Base-by-base conservation (phyloP, 441 rosid genomes). In the Eugenia klotzschiana region DNA sequence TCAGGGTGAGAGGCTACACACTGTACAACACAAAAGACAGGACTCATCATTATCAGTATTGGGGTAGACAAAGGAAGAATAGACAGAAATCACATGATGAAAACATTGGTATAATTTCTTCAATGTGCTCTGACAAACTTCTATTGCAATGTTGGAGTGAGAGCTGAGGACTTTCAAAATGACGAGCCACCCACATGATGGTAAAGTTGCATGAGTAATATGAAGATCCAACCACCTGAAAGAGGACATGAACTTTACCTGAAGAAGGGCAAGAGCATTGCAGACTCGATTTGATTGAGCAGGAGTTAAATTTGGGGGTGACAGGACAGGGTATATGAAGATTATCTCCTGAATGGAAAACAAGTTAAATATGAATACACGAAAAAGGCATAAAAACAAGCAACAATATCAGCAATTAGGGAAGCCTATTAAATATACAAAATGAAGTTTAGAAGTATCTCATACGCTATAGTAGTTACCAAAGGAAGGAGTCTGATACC, bases 1-100 rank as follows among this genome's bases (percentile, higher is more conserved):
- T 97, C 98, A 2, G 96, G 93, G 88, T 97, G 98, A 85, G 99
- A 97, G 86, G 99, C 99, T 12, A 97, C 99, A 80, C 99, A 97
- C 99, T 97, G 94, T 20, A 51, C 8, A 90, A 81, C 58, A 86
- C 29, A 82, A 85, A 16, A 82, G 58, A 60, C 57, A 56, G 86
- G 60, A 49, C 51, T 37, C 64, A 41, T 27, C 27, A 84, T 88
- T 80, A 85, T 73, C 46, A 83, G 79, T 23, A 84, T 81, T 82
- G 52, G 52, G 57, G 56, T 51, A n/a, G 27, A 81, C 25, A 84
- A 56, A 83, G 64, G 85, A 60, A 84, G 60, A 56, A 54, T 77
- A 8, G 81, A 29, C 77, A 46, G 29, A 82, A 79, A 40, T 80
- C n/a, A 37, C 16, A 33, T 8, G 51, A 64, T n/a, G 37, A 79